Percentiles rank a stretch among this genome's conserved stretches.
Conservation (phyloP, 192 early-diverging fungal species). For the Coemansia sp. region DNA sequence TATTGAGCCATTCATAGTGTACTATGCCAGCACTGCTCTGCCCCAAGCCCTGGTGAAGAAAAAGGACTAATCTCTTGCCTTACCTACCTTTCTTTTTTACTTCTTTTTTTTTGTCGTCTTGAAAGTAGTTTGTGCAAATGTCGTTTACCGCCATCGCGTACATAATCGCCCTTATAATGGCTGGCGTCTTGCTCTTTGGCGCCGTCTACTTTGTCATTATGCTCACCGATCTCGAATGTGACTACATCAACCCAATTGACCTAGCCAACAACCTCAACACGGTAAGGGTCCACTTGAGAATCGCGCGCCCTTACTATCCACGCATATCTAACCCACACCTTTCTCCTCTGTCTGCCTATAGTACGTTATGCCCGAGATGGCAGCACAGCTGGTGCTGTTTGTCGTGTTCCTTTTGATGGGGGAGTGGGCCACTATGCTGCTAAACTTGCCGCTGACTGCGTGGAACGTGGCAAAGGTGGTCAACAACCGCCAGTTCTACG, state of each 20-base stretch:
- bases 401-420: slow-evolving; percentile 83
- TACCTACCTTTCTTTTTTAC: neutral
- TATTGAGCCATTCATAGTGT: slow-evolving; percentile 25
- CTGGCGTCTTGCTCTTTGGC: slow-evolving; percentile 87
- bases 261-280: slow-evolving; percentile 94
- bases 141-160: slow-evolving; percentile 60
- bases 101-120: neutral
- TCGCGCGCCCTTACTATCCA: neutral
- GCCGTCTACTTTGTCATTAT: slow-evolving; percentile 93
- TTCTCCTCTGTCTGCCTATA: slow-evolving; percentile 28
- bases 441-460: slow-evolving; percentile 84
- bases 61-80: neutral
- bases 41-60: slow-evolving; percentile 2
- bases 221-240: slow-evolving; percentile 88
- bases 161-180: slow-evolving; percentile 89
- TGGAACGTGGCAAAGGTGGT: slow-evolving; percentile 87
- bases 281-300: slow-evolving; percentile 50
- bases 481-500: slow-evolving; percentile 87
- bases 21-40: slow-evolving; percentile 17
- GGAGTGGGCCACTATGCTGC: slow-evolving; percentile 79
- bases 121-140: slow-evolving; percentile 17
- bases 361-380: slow-evolving; percentile 95
- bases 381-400: slow-evolving; percentile 78
- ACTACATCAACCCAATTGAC: slow-evolving; percentile 99
- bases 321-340: neutral